Conservation (phyloP, 108 stramenopile genomes). For the Cyclotella cryptica region DNA sequence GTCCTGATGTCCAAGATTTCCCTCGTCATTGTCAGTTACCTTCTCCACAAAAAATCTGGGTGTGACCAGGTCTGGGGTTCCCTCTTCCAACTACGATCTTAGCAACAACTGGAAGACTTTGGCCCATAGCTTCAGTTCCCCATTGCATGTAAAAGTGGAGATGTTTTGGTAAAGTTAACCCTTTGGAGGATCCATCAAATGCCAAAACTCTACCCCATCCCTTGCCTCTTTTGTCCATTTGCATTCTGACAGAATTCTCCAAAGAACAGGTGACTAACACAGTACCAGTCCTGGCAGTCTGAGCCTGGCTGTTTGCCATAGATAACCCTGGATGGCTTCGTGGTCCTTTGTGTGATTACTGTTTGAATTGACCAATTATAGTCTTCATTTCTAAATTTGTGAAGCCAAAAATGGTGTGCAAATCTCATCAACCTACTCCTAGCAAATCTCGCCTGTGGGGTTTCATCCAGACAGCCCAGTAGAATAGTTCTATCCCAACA, state of each 20-base stretch:
- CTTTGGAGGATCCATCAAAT: conserved; percentile 1
- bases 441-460: neutral
- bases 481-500: conserved; percentile 10
- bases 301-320: conserved; percentile 3
- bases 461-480: conserved; percentile 30
- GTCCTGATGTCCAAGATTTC: conserved; percentile 43
- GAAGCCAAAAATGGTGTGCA: conserved; percentile 10
- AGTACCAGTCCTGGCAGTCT: conserved; percentile 45
- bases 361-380: neutral
- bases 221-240: conserved; percentile 5
- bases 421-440: neutral
- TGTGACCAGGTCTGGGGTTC: neutral
- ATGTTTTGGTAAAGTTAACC: conserved; percentile 4
- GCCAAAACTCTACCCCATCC: conserved; percentile 34
- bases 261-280: conserved; percentile 39
- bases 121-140: conserved; percentile 1
- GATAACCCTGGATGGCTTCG: conserved; percentile 14
- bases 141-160: neutral
- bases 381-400: neutral
- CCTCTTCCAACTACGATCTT: conserved; percentile 10
- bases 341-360: conserved; percentile 6
- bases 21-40: conserved; percentile 8
- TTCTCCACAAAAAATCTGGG: conserved; percentile 49
- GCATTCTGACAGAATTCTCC: conserved; percentile 40
- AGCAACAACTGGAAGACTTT: conserved; percentile 19